phyloP scores from a whole-genome alignment of 805 yeast genomes.

The Torulaspora delbrueckii region DNA sequence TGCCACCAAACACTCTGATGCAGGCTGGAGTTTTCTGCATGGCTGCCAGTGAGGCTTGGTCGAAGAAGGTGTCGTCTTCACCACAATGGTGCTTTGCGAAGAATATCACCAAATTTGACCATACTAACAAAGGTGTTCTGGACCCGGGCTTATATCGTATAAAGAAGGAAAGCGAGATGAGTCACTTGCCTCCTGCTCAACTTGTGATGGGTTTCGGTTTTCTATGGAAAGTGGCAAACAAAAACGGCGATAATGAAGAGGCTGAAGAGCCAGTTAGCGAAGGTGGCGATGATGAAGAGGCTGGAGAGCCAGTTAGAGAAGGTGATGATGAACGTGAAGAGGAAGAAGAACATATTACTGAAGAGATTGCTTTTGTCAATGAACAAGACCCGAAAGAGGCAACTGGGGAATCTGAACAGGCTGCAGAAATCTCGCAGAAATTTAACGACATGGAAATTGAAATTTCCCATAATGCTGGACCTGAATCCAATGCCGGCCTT shows the following conservation, averaged over 20 bases:
- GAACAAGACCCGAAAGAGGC: background rate
- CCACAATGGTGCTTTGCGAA: slow-evolving; percentile 79
- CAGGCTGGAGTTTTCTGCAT: slow-evolving; percentile 90
- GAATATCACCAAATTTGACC: slow-evolving; percentile 66
- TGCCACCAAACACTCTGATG: slow-evolving; percentile 81
- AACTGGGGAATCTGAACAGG: background rate
- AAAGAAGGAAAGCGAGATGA: slow-evolving; percentile 48
- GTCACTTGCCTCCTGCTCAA: slow-evolving; percentile 70
- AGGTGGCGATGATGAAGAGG: slow-evolving; percentile 5
- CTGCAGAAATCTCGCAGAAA: background rate
- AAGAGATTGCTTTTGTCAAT: background rate
- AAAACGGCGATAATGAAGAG: slow-evolving; percentile 1
- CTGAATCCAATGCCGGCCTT: background rate
- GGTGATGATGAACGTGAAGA: slow-evolving; percentile 9
- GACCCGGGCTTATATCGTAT: slow-evolving; percentile 58
- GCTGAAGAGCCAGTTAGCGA: slow-evolving; percentile 7
- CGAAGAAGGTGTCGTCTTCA: slow-evolving; percentile 69
- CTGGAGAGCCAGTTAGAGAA: background rate
- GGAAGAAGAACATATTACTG: slow-evolving; percentile 4
- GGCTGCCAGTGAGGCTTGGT: slow-evolving; percentile 86
- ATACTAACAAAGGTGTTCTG: slow-evolving; percentile 45
- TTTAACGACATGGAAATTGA: background rate
- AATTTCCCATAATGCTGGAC: background rate
- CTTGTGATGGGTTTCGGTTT: slow-evolving; percentile 87
- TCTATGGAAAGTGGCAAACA: slow-evolving; percentile 50